phyloP scores from a whole-genome alignment of 768 basidiomycete species.

The Crucibulum laeve region DNA sequence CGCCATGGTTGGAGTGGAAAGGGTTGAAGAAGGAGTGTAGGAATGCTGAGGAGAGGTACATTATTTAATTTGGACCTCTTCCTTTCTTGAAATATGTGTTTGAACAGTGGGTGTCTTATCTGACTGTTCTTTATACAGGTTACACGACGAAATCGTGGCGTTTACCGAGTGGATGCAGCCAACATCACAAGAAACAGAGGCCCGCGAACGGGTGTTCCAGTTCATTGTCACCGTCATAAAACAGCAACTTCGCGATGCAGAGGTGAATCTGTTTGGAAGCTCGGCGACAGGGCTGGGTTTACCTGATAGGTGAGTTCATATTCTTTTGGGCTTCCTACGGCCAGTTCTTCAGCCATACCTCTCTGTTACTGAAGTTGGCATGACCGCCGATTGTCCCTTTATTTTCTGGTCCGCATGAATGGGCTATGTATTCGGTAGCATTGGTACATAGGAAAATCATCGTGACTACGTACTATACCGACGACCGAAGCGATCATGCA shows the following conservation, averaged over 20 bases:
- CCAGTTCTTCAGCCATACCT: too few species aligned
- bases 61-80: neutral
- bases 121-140: slow-evolving; percentile 26
- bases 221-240: slow-evolving; percentile 41
- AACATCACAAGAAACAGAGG: slow-evolving; percentile 44
- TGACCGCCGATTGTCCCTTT: too few species aligned
- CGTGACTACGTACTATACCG: too few species aligned
- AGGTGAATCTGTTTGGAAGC: slow-evolving; percentile 57
- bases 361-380: too few species aligned
- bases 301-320: slow-evolving; percentile 49
- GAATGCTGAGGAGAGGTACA: neutral
- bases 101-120: neutral
- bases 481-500: too few species aligned
- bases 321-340: too few species aligned
- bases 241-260: slow-evolving; percentile 37
- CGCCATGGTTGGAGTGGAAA: slow-evolving; percentile 1
- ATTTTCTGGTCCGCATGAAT: too few species aligned
- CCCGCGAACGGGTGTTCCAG: slow-evolving; percentile 40
- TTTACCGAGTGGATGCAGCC: slow-evolving; percentile 52
- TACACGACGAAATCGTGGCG: slow-evolving; percentile 62
- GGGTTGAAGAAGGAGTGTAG: slow-evolving; percentile 7
- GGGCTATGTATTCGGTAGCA: too few species aligned
- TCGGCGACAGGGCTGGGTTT: slow-evolving; percentile 56
- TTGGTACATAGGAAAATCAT: too few species aligned
- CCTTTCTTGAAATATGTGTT: slow-evolving; percentile 1